Conservation (phyloP, 352 stramenopile species). For the Phytophthora chlamydospora region DNA sequence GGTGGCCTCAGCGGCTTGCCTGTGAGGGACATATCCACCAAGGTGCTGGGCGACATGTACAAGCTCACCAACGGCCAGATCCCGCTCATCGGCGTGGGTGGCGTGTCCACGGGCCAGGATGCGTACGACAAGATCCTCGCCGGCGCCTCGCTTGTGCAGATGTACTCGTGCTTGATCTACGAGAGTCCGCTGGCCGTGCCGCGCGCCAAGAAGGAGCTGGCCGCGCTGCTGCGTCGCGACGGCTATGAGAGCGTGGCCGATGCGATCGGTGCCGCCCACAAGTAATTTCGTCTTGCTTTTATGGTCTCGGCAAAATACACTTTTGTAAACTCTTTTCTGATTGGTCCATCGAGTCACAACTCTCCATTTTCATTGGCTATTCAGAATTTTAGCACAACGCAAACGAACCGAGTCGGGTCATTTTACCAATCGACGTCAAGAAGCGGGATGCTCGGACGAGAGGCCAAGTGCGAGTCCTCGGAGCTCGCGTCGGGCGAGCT, state of each 20-base stretch:
- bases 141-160: slow-evolving; percentile 94
- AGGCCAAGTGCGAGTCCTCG: slow-evolving; percentile 29
- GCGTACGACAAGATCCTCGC: slow-evolving; percentile 98
- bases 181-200: slow-evolving; percentile 88
- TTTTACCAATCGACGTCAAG: background rate
- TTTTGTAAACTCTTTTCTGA: too few relatives aligned
- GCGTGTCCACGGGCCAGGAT: slow-evolving; percentile 92
- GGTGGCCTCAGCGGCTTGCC: slow-evolving; percentile 96
- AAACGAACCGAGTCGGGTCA: background rate
- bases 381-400: background rate
- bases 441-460: slow-evolving; percentile 8
- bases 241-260: slow-evolving; percentile 85
- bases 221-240: slow-evolving; percentile 77
- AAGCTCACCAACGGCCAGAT: slow-evolving; percentile 92
- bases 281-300: slow-evolving; percentile 28
- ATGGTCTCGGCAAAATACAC: background rate
- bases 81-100: slow-evolving; percentile 96
- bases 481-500: slow-evolving; percentile 33
- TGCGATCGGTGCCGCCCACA: slow-evolving; percentile 86
- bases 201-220: slow-evolving; percentile 90
- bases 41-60: slow-evolving; percentile 96
- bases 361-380: too few relatives aligned
- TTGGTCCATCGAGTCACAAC: too few relatives aligned
- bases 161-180: slow-evolving; percentile 95
- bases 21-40: slow-evolving; percentile 93